Conservation (phyloP, 163 green algal genomes). For the Coccomyxa subellipsoidea region DNA sequence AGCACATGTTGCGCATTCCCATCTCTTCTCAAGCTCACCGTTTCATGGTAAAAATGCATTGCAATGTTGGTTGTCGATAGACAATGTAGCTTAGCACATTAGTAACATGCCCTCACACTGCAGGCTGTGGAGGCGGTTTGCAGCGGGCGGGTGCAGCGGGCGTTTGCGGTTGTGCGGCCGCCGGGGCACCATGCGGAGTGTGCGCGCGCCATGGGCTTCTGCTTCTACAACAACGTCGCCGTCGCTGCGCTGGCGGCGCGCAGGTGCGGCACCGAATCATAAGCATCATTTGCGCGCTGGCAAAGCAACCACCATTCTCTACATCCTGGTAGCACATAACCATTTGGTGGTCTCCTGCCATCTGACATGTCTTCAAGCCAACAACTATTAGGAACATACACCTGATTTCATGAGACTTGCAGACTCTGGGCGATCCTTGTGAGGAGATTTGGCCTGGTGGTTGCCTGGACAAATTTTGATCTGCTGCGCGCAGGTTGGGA, state of each 20-base stretch:
- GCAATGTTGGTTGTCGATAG: too few relatives aligned
- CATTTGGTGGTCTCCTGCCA: neutral
- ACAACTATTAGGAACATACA: neutral
- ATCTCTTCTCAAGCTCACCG: too few relatives aligned
- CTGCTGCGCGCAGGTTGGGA: too few relatives aligned
- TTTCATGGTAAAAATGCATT: too few relatives aligned
- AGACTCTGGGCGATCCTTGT: too few relatives aligned
- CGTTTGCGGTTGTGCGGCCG: slow-evolving; percentile 22
- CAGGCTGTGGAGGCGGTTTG: slow-evolving; percentile 15
- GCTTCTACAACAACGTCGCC: slow-evolving; percentile 86
- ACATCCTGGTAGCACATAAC: neutral
- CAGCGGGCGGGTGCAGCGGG: neutral
- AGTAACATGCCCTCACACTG: neutral
- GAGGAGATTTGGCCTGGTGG: too few relatives aligned
- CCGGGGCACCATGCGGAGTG: slow-evolving; percentile 75
- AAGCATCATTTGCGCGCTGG: too few relatives aligned
- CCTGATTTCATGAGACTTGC: too few relatives aligned
- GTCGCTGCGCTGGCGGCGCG: slow-evolving; percentile 51
- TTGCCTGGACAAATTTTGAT: too few relatives aligned
- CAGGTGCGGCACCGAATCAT: neutral
- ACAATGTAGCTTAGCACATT: neutral
- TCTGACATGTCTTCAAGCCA: neutral
- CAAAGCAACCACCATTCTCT: neutral
- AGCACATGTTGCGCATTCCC: too few relatives aligned
- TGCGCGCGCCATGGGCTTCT: slow-evolving; percentile 56